Evolutionary conservation across 192 early-diverging fungal genomes (phyloP).

Genomic region (Lobosporangium transversale): DNA sequence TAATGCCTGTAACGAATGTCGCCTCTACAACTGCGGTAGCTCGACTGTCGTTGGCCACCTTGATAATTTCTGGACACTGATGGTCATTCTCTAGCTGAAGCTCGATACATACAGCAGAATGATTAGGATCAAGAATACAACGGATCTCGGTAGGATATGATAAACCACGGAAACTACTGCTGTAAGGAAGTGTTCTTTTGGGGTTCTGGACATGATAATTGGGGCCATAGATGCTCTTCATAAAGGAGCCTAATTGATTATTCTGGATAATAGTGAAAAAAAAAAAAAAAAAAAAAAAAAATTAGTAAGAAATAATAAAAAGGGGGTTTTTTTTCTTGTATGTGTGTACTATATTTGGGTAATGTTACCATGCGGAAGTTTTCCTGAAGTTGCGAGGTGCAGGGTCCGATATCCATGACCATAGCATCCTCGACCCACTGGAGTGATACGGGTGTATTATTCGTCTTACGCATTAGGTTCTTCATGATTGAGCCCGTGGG

Average conservation of each 20-base stretch:
- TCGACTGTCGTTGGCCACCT: constrained; percentile 16
- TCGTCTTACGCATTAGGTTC: constrained; percentile 55
- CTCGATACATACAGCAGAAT: constrained; percentile 52
- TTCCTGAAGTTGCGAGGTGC: constrained; percentile 60
- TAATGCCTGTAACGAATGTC: constrained; percentile 43
- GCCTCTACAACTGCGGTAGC: constrained; percentile 41
- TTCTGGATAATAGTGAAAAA: constrained; percentile 41
- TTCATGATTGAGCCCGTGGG: constrained; percentile 62
- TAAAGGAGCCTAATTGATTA: constrained; percentile 57
- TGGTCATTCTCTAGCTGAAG: constrained; percentile 25
- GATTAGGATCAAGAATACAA: constrained; percentile 39
- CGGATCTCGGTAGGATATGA: constrained; percentile 32
- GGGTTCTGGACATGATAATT: constrained; percentile 28
- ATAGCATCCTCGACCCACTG: constrained; percentile 18
- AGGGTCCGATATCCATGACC: constrained; percentile 56
- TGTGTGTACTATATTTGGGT: no score
- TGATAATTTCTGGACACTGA: not conserved
- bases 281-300: not conserved
- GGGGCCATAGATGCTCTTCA: constrained; percentile 60
- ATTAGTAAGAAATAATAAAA: not conserved
- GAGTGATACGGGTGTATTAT: constrained; percentile 24
- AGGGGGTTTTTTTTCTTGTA: no score
- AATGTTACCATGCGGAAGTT: constrained; percentile 63
- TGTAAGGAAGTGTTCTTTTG: constrained; percentile 33
- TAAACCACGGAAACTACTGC: constrained; percentile 14